Conservation (phyloP, 345 rosid species). For the Arabis alpina region DNA sequence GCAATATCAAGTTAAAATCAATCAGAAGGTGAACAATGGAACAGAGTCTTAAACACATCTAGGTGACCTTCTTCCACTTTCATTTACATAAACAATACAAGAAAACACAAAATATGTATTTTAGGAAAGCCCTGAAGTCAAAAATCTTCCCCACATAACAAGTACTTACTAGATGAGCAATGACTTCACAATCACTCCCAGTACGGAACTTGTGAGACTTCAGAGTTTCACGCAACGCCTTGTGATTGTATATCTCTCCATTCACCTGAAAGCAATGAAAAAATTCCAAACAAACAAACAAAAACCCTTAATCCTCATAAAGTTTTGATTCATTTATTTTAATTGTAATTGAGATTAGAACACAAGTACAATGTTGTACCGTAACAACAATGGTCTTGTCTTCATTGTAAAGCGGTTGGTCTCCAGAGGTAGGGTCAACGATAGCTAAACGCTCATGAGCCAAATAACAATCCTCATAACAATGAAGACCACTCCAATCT, state of each 20-base stretch:
- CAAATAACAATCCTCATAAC: conserved; percentile 66
- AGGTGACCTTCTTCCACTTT: conserved; percentile 4
- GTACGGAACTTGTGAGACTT: conserved; percentile 71
- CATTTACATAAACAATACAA: conserved; percentile 1
- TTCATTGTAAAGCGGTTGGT: conserved; percentile 82
- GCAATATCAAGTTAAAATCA: conserved; percentile 25
- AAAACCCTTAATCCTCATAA: no score
- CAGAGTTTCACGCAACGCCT: conserved; percentile 57
- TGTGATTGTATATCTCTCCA: conserved; percentile 91
- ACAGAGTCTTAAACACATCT: not conserved
- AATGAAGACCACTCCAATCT: conserved; percentile 85
- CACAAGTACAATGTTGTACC: conserved; percentile 43
- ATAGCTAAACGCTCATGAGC: conserved; percentile 86
- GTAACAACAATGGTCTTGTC: conserved; percentile 75
- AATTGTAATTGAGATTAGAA: not conserved
- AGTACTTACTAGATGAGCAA: conserved; percentile 81
- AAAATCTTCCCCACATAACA: conserved; percentile 4
- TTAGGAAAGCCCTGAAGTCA: not conserved
- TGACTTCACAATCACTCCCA: conserved; percentile 90
- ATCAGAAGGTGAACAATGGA: not conserved
- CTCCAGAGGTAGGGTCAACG: conserved; percentile 84
- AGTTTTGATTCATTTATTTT: no score
- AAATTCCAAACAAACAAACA: not conserved
- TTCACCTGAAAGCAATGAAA: conserved; percentile 60
- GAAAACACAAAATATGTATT: no score